Base-by-base conservation (phyloP, 1,284 basidiomycete genomes). In the Rhodotorula sp. region DNA sequence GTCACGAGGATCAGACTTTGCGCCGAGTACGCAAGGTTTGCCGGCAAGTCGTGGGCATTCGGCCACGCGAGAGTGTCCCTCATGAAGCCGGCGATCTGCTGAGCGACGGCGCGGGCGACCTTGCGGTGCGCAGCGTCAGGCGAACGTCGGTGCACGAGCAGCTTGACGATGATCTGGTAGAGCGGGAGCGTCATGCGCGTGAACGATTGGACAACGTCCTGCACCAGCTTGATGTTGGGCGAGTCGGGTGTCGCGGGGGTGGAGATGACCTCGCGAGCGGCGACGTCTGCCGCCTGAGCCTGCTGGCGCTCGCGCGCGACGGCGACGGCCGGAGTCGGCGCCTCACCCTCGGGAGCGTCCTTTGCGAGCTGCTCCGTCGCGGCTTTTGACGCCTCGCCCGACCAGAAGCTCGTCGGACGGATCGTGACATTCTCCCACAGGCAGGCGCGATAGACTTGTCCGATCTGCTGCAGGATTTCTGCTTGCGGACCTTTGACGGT, bases 101-200 rank as follows among this genome's bases (percentile, higher is more conserved):
- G 82, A 0, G 91, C 89, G 1, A 91, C 87, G 18, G 86, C 85
- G 18, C 84, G 78, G 17, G 95, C 90, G 77, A 93, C 90, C 76
- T 88, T 87, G 80, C 88, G 91, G 80, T 95, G 93, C 6, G 84
- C 78, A 1, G 86, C 75, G 77, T 99, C 95, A 22, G 88, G 75
- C 44, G 89, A 86, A 68, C 95, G 86, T 37, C 89, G 89, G 78
- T 91, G 88, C 18, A 82, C 80, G 79, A 97, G 89, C 79, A 96
- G 84, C 79, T 93, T 91, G 71, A 94, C 89, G 70, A 94, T 87
- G 24, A 70, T 70, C 85, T 92, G 91, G 83, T 96, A 93, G 80
- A 98, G 90, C 7, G 91, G 89, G 1, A 88, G 87, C 68, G 95
- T 82, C 6, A 89, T 85, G 42, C 85, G 87, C 0, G 93, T 91